Conservation (phyloP, 352 stramenopile genomes). For the Phytophthora cajani region DNA sequence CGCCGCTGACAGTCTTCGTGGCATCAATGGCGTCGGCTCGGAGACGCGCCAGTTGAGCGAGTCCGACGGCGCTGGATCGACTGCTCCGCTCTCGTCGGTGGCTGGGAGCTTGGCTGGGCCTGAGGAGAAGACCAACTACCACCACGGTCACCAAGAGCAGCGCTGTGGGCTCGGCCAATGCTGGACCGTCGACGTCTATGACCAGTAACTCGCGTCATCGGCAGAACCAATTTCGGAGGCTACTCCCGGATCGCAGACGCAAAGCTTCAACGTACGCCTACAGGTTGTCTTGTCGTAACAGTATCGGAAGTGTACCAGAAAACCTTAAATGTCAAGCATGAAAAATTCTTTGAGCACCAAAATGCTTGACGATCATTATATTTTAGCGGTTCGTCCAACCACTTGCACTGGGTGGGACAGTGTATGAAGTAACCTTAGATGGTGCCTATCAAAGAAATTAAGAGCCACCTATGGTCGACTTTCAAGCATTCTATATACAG, state of each 20-base stretch:
- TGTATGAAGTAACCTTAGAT: background rate
- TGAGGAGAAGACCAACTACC: slow-evolving; percentile 5
- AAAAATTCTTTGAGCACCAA: background rate
- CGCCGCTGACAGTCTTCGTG: slow-evolving; percentile 5
- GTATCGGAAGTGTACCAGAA: background rate
- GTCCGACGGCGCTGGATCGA: slow-evolving; percentile 9
- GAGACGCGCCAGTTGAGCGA: slow-evolving; percentile 15
- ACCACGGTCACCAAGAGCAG: slow-evolving; percentile 10
- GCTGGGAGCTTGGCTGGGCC: slow-evolving; percentile 7
- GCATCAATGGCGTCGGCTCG: background rate
- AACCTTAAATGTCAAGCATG: background rate
- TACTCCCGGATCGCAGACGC: background rate
- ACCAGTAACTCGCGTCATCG: background rate
- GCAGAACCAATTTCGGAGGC: background rate
- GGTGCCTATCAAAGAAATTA: background rate
- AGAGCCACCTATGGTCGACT: background rate
- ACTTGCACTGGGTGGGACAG: background rate
- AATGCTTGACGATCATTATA: background rate
- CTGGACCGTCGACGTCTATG: slow-evolving; percentile 21
- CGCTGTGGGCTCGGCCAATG: slow-evolving; percentile 17
- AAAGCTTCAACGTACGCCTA: background rate
- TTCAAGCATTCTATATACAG: background rate
- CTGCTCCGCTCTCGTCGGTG: background rate
- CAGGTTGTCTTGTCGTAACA: no score
- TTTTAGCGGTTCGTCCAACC: background rate